Evolutionary conservation across 2,329 filamentous ascomycete species (phyloP).

Genomic region (Scopulariopsis brevicaulis): DNA sequence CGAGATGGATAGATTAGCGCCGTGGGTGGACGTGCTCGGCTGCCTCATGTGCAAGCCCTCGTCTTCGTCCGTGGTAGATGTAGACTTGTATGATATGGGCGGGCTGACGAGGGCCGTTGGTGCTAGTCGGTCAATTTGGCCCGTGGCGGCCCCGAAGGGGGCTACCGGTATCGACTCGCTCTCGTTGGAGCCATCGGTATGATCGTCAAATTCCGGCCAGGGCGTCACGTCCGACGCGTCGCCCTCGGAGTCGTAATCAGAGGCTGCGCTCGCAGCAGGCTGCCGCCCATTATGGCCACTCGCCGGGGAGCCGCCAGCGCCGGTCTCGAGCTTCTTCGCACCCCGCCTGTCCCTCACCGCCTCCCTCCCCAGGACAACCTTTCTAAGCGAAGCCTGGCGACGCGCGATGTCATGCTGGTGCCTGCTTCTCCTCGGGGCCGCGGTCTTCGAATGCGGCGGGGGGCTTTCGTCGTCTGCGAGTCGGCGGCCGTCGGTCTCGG

Average conservation of each 20-base stretch:
- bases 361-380: conserved; percentile 3
- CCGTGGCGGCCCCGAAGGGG: conserved; percentile 11
- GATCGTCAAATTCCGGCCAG: conserved; percentile 6
- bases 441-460: neutral
- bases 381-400: conserved; percentile 1
- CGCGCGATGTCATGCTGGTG: neutral
- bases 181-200: conserved; percentile 1
- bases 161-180: conserved; percentile 5
- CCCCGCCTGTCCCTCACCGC: neutral
- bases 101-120: conserved; percentile 25
- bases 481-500: neutral
- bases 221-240: conserved; percentile 6
- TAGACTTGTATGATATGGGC: conserved; percentile 49
- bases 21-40: conserved; percentile 28
- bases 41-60: conserved; percentile 56
- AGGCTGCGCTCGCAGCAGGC: neutral
- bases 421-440: neutral
- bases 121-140: conserved; percentile 1
- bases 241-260: neutral
- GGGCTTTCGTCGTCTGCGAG: neutral
- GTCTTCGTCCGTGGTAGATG: conserved; percentile 68
- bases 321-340: neutral
- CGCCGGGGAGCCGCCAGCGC: neutral
- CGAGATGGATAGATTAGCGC: conserved; percentile 31
- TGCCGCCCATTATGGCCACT: neutral